Conservation (phyloP, 495 filamentous ascomycete genomes). For the Talaromyces trachyspermus region DNA sequence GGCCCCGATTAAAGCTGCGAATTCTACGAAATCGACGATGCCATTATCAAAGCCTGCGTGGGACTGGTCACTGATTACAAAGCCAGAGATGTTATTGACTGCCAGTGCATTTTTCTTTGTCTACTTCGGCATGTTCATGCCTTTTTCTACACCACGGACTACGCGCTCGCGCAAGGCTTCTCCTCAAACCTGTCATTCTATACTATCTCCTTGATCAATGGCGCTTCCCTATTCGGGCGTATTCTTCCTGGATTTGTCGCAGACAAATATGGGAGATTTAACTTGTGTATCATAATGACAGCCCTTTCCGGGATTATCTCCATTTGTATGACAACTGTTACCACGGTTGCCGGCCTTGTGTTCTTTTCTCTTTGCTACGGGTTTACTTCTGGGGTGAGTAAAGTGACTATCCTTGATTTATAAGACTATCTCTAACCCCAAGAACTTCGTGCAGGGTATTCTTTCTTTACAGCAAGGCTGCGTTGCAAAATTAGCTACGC, state of each 20-base stretch:
- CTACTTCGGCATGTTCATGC: constrained; percentile 42
- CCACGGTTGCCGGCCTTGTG: constrained; percentile 25
- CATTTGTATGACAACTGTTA: constrained; percentile 31
- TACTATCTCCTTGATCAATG: constrained; percentile 42
- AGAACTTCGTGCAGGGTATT: constrained; percentile 22
- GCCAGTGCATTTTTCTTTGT: constrained; percentile 36
- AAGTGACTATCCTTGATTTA: too few relatives aligned
- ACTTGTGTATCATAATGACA: constrained; percentile 55
- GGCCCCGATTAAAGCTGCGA: constrained; percentile 40
- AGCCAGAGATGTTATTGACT: constrained; percentile 33
- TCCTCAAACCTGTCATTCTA: constrained; percentile 32
- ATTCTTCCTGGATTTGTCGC: constrained; percentile 49
- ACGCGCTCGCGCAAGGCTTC: constrained; percentile 27
- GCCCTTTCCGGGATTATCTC: constrained; percentile 45
- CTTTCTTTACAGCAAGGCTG: constrained; percentile 35
- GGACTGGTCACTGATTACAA: constrained; percentile 5
- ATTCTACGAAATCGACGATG: too few relatives aligned
- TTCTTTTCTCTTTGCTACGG: constrained; percentile 32
- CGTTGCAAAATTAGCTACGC: constrained; percentile 28
- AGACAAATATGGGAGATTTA: constrained; percentile 64
- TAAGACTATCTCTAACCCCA: too few relatives aligned
- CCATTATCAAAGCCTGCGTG: neutral
- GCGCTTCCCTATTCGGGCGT: constrained; percentile 34
- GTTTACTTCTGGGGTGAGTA: constrained; percentile 33
- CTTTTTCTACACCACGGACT: constrained; percentile 38